These are phyloP conservation scores for Effrenium voratum DNA, from an alignment of 73 alveolate species.

Conservation along the genomic window DNA sequence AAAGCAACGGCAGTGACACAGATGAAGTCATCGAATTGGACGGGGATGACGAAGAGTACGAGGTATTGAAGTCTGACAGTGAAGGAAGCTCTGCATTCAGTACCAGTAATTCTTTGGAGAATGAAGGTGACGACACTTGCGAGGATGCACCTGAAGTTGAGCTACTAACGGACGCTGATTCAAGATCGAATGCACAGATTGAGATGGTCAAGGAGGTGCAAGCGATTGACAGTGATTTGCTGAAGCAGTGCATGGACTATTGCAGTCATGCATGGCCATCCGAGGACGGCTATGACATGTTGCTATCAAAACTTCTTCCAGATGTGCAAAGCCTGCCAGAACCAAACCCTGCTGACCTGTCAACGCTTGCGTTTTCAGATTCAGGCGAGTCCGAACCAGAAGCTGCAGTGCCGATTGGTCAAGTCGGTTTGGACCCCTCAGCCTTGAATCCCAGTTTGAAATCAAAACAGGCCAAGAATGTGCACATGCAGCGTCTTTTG, in stretches of 20 bases:
- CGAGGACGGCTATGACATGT: background rate
- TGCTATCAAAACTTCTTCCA: background rate
- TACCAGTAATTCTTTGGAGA: too few relatives aligned
- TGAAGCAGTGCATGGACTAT: constrained; percentile 61
- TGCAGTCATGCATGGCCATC: constrained; percentile 92
- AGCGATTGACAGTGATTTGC: background rate
- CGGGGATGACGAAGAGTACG: too few relatives aligned
- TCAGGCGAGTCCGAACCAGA: constrained; percentile 8
- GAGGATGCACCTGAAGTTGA: background rate
- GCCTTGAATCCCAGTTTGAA: constrained; percentile 53
- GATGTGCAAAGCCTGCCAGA: background rate
- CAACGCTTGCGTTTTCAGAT: constrained; percentile 42
- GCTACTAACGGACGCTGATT: background rate
- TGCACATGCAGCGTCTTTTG: constrained; percentile 52
- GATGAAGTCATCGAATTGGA: too few relatives aligned
- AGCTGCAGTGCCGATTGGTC: too few relatives aligned
- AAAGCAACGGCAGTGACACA: too few relatives aligned
- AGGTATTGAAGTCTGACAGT: too few relatives aligned
- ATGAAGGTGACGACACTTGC: background rate
- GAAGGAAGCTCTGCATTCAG: too few relatives aligned
- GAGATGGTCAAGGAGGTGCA: background rate
- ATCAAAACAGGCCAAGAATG: constrained; percentile 52
- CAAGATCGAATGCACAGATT: background rate
- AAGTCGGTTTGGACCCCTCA: background rate
- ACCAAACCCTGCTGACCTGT: constrained; percentile 67